phyloP scores from a whole-genome alignment of 768 basidiomycete species.

The Mycena filopes region DNA sequence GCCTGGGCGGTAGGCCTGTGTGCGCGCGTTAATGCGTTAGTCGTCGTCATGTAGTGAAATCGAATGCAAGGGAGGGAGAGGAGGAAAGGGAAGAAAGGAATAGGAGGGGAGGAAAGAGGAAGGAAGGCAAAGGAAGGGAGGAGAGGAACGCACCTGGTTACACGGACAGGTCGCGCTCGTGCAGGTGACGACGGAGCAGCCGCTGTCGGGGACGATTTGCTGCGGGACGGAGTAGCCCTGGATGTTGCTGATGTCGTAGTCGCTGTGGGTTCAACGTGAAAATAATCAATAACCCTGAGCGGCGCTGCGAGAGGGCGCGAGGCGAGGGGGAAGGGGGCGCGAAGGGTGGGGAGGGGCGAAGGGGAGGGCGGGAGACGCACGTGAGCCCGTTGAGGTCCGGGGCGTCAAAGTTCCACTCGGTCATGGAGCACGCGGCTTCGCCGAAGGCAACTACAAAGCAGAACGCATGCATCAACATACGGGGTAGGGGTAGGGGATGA shows the following conservation, averaged over 20 bases:
- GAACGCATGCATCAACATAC: no score
- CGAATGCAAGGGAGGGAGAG: no score
- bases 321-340: no score
- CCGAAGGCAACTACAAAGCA: slow-evolving; percentile 20
- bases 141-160: slow-evolving; percentile 14
- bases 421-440: slow-evolving; percentile 19
- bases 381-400: slow-evolving; percentile 15
- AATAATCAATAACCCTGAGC: background rate
- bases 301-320: no score
- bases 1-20: slow-evolving; percentile 19
- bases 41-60: background rate
- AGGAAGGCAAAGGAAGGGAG: no score
- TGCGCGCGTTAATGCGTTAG: background rate
- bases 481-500: no score
- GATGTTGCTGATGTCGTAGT: slow-evolving; percentile 33
- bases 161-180: slow-evolving; percentile 22
- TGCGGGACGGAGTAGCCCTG: slow-evolving; percentile 30
- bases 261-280: background rate
- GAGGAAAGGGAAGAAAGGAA: no score
- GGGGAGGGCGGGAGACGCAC: background rate
- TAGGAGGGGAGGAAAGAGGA: no score
- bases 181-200: slow-evolving; percentile 17
- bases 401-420: slow-evolving; percentile 21
- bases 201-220: slow-evolving; percentile 17
- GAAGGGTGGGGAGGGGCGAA: no score